phyloP scores from a whole-genome alignment of 2,329 filamentous ascomycete species.

The Cladophialophora carrionii region DNA sequence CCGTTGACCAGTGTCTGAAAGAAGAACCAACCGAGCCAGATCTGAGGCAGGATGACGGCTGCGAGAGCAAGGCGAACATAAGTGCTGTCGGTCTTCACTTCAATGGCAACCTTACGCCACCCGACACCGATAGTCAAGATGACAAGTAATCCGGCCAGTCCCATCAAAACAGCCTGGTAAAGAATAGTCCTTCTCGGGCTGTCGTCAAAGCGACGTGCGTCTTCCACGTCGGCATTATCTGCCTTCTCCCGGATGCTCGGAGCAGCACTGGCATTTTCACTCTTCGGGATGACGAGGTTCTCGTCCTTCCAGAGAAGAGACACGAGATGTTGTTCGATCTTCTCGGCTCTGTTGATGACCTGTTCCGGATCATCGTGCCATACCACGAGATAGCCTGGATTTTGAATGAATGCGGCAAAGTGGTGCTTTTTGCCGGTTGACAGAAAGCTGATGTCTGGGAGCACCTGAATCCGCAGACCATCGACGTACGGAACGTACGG shows the following conservation, averaged over 20 bases:
- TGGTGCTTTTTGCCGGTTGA: conserved; percentile 65
- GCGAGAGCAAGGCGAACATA: conserved; percentile 61
- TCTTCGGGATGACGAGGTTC: conserved; percentile 4
- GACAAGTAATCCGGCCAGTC: conserved; percentile 10
- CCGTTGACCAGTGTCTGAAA: conserved; percentile 51
- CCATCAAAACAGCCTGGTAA: conserved; percentile 20
- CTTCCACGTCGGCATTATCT: background rate
- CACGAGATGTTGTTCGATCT: conserved; percentile 51
- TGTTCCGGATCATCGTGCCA: conserved; percentile 66
- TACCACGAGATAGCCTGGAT: conserved; percentile 56
- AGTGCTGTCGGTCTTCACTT: conserved; percentile 51
- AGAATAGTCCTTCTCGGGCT: conserved; percentile 15
- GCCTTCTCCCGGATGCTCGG: conserved; percentile 14
- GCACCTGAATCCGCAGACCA: conserved; percentile 64
- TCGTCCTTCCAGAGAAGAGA: conserved; percentile 20
- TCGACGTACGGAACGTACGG: conserved; percentile 59
- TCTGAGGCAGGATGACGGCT: conserved; percentile 56
- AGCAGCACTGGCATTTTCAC: conserved; percentile 4
- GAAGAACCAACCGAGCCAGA: conserved; percentile 62
- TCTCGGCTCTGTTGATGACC: conserved; percentile 57
- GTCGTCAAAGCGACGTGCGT: conserved; percentile 7
- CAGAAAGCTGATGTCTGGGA: conserved; percentile 61
- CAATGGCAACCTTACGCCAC: conserved; percentile 56
- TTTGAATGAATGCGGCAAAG: conserved; percentile 64
- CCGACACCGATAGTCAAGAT: conserved; percentile 46